These are phyloP conservation scores for Orbilia quercus DNA, from an alignment of 2,329 filamentous ascomycete genomes.

Conservation along the genomic window DNA sequence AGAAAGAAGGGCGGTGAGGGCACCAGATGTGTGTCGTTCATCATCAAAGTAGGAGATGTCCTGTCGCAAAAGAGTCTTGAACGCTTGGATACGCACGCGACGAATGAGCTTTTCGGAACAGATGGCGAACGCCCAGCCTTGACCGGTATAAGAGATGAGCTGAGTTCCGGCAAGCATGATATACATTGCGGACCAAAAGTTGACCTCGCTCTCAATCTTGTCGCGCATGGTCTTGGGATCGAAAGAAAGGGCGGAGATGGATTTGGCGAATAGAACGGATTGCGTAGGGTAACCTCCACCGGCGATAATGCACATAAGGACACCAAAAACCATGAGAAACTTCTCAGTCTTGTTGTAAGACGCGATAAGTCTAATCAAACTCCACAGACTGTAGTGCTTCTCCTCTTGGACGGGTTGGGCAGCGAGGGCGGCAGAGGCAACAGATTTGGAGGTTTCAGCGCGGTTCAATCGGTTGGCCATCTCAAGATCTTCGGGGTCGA, in stretches of 20 bases:
- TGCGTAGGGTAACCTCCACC: slow-evolving; percentile 82
- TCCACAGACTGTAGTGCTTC: slow-evolving; percentile 76
- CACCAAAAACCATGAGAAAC: slow-evolving; percentile 76
- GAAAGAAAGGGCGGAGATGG: slow-evolving; percentile 76
- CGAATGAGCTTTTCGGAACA: slow-evolving; percentile 89
- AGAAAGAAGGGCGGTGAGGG: slow-evolving; percentile 86
- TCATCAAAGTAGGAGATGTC: slow-evolving; percentile 92
- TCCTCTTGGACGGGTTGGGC: slow-evolving; percentile 67
- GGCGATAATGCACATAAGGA: slow-evolving; percentile 79
- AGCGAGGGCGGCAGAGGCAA: slow-evolving; percentile 77
- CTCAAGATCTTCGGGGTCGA: slow-evolving; percentile 72
- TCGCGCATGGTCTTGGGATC: slow-evolving; percentile 31
- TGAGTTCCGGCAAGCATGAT: slow-evolving; percentile 82
- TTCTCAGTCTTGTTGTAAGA: slow-evolving; percentile 82
- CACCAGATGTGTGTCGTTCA: slow-evolving; percentile 88
- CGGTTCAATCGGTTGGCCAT: slow-evolving; percentile 71
- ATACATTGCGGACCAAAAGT: slow-evolving; percentile 92
- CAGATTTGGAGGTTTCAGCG: slow-evolving; percentile 69
- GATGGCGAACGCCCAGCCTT: slow-evolving; percentile 81
- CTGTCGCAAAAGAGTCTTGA: slow-evolving; percentile 88
- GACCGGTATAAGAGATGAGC: slow-evolving; percentile 74
- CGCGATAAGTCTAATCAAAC: slow-evolving; percentile 80
- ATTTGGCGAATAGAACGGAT: slow-evolving; percentile 87
- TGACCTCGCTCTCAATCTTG: slow-evolving; percentile 74
- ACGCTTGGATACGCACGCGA: slow-evolving; percentile 82